These are phyloP conservation scores for Phialophora chinensis DNA, from an alignment of 2,329 filamentous ascomycete genomes.

Conservation along the genomic window DNA sequence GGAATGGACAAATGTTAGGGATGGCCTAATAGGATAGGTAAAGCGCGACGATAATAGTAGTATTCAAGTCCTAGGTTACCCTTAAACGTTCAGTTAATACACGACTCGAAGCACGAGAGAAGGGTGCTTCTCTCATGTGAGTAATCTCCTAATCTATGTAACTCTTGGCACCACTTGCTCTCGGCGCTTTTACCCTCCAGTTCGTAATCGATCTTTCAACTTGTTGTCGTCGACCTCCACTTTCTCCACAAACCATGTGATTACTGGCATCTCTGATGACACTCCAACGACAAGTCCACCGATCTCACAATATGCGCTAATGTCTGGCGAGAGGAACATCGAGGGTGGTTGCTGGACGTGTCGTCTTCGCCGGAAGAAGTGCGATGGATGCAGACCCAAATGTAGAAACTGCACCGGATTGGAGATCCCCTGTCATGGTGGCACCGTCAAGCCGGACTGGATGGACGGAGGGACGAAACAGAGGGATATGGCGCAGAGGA, in stretches of 20 bases:
- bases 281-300: neutral
- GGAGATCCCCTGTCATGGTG: conserved; percentile 62
- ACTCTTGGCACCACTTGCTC: neutral
- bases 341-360: conserved; percentile 14
- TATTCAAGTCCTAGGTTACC: too few relatives aligned
- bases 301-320: neutral
- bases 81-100: too few relatives aligned
- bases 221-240: neutral
- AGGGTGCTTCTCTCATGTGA: too few relatives aligned
- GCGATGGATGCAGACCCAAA: conserved; percentile 60
- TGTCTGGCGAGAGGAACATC: neutral
- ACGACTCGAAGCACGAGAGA: too few relatives aligned
- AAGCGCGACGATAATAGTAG: too few relatives aligned
- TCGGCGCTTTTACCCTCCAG: neutral
- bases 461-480: conserved; percentile 61
- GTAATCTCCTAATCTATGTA: too few relatives aligned
- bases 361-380: conserved; percentile 66
- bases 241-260: neutral
- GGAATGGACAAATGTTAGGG: too few relatives aligned
- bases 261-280: neutral
- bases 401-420: conserved; percentile 60
- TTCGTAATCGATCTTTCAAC: too few relatives aligned
- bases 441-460: conserved; percentile 61
- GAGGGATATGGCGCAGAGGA: conserved; percentile 57
- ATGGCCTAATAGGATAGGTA: too few relatives aligned